Conservation (phyloP, 495 filamentous ascomycete species). For the Penicillium tannophilum region DNA sequence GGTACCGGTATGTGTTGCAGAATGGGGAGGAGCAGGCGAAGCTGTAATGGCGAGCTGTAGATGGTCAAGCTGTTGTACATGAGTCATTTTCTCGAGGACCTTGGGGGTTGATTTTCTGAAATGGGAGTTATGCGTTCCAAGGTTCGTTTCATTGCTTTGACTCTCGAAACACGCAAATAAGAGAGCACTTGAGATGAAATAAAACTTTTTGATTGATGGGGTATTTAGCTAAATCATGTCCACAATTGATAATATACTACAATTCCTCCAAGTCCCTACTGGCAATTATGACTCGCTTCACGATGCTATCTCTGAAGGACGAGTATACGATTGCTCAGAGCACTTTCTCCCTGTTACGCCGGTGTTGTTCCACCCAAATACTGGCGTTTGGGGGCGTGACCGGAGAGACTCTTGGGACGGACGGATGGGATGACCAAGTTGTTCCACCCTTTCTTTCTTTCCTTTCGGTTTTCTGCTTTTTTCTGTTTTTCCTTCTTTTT, state of each 20-base stretch:
- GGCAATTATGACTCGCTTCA: neutral
- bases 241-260: neutral
- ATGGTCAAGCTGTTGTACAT: neutral
- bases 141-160: no score
- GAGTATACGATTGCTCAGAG: neutral
- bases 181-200: no score
- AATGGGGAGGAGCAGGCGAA: constrained; percentile 53
- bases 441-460: neutral
- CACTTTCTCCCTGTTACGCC: no score
- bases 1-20: constrained; percentile 74
- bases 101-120: neutral
- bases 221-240: neutral
- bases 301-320: neutral
- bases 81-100: constrained; percentile 4
- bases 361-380: no score
- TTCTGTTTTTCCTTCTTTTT: neutral
- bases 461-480: neutral
- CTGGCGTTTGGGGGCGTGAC: no score
- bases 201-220: neutral
- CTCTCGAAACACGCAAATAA: no score
- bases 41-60: constrained; percentile 20
- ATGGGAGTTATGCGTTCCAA: no score
- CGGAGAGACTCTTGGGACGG: no score
- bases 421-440: neutral
- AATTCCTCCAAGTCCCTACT: neutral